Conservation (phyloP, 768 basidiomycete genomes). For the Suillus americanus region DNA sequence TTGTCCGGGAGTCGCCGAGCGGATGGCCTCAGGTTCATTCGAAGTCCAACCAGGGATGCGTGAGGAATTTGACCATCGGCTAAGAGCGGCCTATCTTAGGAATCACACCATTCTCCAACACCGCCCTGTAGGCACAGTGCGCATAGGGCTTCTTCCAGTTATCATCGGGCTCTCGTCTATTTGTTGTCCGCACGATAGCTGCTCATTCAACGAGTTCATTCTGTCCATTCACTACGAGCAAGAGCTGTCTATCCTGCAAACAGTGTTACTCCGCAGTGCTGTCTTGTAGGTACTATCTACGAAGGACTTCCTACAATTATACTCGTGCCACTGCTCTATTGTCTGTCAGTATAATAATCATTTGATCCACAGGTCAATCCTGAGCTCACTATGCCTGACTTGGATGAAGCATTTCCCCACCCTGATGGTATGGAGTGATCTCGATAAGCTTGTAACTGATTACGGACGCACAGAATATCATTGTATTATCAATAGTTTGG, state of each 20-base stretch:
- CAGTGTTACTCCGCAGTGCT: background rate
- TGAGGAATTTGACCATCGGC: too few species aligned
- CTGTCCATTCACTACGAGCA: background rate
- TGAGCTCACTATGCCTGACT: background rate
- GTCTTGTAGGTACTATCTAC: background rate
- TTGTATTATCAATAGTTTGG: background rate
- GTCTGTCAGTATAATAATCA: background rate
- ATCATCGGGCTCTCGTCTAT: background rate
- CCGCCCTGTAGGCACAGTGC: too few species aligned
- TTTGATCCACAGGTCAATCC: background rate
- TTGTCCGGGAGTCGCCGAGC: background rate
- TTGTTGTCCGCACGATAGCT: background rate
- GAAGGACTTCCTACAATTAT: background rate
- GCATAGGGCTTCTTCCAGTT: background rate
- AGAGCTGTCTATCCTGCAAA: background rate
- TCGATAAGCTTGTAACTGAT: background rate
- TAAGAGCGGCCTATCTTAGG: rapidly evolving
- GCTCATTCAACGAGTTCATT: background rate
- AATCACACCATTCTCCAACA: too few species aligned
- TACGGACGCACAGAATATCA: background rate
- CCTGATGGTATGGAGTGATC: background rate
- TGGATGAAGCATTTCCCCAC: background rate
- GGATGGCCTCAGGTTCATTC: background rate
- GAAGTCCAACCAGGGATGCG: too few species aligned
- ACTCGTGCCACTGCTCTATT: background rate